These are phyloP conservation scores for Sporisorium reilianum DNA, from an alignment of 1,284 basidiomycete genomes.

Conservation along the genomic window DNA sequence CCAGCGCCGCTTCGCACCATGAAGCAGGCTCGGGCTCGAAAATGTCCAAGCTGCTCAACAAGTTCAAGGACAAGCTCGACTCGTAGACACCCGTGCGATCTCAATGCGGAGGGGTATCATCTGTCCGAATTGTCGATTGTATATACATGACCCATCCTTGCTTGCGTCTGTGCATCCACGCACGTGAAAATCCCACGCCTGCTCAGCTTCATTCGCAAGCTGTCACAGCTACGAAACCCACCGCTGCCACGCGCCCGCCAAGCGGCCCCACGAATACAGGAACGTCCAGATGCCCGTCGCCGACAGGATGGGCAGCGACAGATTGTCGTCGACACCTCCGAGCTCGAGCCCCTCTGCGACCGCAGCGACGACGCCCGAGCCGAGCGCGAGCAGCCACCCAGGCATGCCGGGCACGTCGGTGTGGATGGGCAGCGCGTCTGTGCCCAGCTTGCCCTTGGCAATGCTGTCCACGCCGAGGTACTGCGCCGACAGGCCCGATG, in stretches of 20 bases:
- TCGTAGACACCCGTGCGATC: no score
- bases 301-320: constrained; percentile 90
- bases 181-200: not conserved
- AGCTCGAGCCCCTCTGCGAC: constrained; percentile 75
- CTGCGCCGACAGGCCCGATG: constrained; percentile 31
- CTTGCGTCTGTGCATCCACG: no score
- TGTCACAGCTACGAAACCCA: constrained; percentile 26
- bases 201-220: not conserved
- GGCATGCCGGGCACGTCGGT: constrained; percentile 59
- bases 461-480: constrained; percentile 36
- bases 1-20: not conserved
- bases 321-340: constrained; percentile 88
- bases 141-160: not conserved
- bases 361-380: constrained; percentile 68
- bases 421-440: constrained; percentile 25
- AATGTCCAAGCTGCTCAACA: constrained; percentile 28
- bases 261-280: constrained; percentile 59
- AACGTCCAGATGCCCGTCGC: constrained; percentile 80
- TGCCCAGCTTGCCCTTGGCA: constrained; percentile 41
- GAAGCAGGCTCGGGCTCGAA: constrained; percentile 10
- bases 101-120: no score
- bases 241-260: constrained; percentile 27
- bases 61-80: constrained; percentile 37
- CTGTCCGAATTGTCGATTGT: no score
- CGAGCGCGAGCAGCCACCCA: constrained; percentile 47